Conservation (phyloP, 2,329 filamentous ascomycete genomes). For the Xenoacremonium recifei region DNA sequence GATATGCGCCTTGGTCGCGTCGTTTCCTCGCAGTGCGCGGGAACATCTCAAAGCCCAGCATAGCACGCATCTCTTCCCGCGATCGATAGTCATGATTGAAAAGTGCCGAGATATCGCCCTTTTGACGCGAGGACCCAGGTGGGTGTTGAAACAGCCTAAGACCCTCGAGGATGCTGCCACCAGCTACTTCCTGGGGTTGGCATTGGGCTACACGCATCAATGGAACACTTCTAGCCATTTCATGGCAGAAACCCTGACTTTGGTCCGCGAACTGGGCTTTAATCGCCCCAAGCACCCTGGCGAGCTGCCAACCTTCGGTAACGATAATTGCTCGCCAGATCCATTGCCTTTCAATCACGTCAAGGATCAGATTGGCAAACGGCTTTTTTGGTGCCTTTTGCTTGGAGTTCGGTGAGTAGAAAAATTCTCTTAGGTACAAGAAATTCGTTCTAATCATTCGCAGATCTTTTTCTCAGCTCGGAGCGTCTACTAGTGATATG, state of each 20-base stretch:
- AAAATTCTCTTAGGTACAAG: not conserved
- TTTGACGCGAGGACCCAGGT: slow-evolving; percentile 60
- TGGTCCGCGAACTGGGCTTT: slow-evolving; percentile 66
- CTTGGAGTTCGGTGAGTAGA: slow-evolving; percentile 62
- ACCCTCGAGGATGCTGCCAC: slow-evolving; percentile 61
- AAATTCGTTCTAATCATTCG: slow-evolving; percentile 13
- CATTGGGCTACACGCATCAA: slow-evolving; percentile 66
- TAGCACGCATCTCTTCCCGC: slow-evolving; percentile 63
- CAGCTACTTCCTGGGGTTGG: slow-evolving; percentile 72
- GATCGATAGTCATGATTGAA: slow-evolving; percentile 67
- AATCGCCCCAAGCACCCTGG: slow-evolving; percentile 52
- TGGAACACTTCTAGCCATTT: slow-evolving; percentile 68
- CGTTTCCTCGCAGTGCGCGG: slow-evolving; percentile 70
- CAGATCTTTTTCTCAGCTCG: slow-evolving; percentile 76
- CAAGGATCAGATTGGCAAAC: slow-evolving; percentile 70
- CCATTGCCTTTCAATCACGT: slow-evolving; percentile 62
- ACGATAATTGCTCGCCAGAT: slow-evolving; percentile 37
- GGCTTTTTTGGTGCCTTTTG: slow-evolving; percentile 83
- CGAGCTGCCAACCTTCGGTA: slow-evolving; percentile 39
- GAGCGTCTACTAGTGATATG: slow-evolving; percentile 67
- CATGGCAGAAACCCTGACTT: slow-evolving; percentile 68
- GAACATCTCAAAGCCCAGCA: slow-evolving; percentile 66
- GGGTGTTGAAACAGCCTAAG: slow-evolving; percentile 46
- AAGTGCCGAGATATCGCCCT: slow-evolving; percentile 69
- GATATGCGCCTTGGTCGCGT: slow-evolving; percentile 71